A percentile compares a stretch with the other conserved stretches of the same genome.
Conservation (phyloP, 1,139 yeast genomes). For the Geotrichum reessii region DNA sequence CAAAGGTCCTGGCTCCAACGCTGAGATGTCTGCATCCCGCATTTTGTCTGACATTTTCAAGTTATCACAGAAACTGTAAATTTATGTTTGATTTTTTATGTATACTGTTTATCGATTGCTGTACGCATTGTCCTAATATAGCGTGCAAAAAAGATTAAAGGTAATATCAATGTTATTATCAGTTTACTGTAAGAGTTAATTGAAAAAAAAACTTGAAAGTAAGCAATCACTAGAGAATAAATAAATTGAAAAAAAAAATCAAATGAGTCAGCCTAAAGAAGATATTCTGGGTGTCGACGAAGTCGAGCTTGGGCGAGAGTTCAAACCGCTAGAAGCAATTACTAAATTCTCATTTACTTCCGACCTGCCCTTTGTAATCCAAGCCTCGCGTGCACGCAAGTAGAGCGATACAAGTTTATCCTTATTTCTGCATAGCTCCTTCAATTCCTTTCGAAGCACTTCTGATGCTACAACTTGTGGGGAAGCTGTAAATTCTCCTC, state of each 20-base stretch:
- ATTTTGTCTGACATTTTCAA: conserved; percentile 89
- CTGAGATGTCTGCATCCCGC: conserved; percentile 97
- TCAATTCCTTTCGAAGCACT: conserved; percentile 2
- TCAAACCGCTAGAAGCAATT: conserved; percentile 8
- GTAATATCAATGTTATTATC: background rate
- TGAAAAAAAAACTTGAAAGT: background rate
- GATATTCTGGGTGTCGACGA: conserved; percentile 13
- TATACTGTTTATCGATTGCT: no score
- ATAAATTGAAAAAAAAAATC: background rate
- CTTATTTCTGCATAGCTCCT: conserved; percentile 48
- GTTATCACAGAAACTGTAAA: conserved; percentile 75
- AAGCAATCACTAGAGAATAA: background rate
- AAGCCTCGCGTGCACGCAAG: conserved; percentile 40
- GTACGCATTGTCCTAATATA: no score
- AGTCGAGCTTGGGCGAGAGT: conserved; percentile 2
- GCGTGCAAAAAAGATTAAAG: background rate
- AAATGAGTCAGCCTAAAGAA: background rate
- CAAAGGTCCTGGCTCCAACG: conserved; percentile 99
- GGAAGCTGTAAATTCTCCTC: background rate
- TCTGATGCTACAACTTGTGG: background rate
- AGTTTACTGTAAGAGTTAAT: background rate
- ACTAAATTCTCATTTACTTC: conserved; percentile 11
- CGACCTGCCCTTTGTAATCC: conserved; percentile 16
- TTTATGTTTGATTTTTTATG: background rate
- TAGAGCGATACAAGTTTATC: conserved; percentile 48